These are phyloP conservation scores for Stagonosporopsis tanaceti DNA, from an alignment of 2,329 filamentous ascomycete species.

Conservation along the genomic window DNA sequence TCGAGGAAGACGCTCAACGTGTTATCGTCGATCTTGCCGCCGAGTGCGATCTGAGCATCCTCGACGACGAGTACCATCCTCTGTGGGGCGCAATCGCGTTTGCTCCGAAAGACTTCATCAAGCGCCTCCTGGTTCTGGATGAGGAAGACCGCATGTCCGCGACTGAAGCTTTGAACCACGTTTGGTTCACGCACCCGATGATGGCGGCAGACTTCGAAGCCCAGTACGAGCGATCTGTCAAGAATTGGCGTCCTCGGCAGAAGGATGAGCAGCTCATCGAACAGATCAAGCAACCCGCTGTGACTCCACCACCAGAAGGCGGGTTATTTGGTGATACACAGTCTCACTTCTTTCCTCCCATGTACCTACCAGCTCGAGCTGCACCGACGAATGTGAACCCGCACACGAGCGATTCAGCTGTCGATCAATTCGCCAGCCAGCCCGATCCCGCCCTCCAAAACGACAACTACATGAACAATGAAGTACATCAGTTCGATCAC, in stretches of 20 bases:
- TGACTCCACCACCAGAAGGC: neutral
- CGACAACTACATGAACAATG: no score
- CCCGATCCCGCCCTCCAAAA: neutral
- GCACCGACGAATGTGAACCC: neutral
- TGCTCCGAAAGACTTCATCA: conserved; percentile 63
- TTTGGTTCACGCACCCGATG: conserved; percentile 64
- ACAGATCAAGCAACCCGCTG: conserved; percentile 14
- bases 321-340: neutral
- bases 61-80: conserved; percentile 51
- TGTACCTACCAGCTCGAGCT: neutral
- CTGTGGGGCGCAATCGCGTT: conserved; percentile 54
- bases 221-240: conserved; percentile 59
- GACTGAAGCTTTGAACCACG: conserved; percentile 61
- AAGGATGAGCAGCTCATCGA: conserved; percentile 42
- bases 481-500: neutral
- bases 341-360: neutral
- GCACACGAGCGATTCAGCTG: neutral
- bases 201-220: conserved; percentile 58
- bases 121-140: conserved; percentile 58
- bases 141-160: conserved; percentile 61
- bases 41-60: conserved; percentile 53
- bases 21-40: conserved; percentile 47
- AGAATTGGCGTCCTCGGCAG: conserved; percentile 59
- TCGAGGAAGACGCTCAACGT: conserved; percentile 30
- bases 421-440: conserved; percentile 20